Evolutionary conservation across 768 basidiomycete species (phyloP).

Genomic region (Mycena floridula): DNA sequence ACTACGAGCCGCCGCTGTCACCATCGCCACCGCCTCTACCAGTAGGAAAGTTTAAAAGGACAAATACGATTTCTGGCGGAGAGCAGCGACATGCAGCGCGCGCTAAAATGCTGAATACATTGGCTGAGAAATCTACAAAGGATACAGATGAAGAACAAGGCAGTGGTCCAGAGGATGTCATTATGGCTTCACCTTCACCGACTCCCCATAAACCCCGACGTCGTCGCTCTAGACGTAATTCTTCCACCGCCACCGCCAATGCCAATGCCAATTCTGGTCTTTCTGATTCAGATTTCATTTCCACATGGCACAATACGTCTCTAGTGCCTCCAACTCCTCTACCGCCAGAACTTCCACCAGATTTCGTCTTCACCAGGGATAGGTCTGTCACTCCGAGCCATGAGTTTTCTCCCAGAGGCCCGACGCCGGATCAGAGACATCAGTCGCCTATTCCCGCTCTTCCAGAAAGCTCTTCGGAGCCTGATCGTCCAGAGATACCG

Average conservation of each 20-base stretch:
- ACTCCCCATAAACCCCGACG: constrained; percentile 52
- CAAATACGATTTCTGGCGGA: constrained; percentile 79
- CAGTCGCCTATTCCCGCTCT: constrained; percentile 3
- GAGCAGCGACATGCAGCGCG: constrained; percentile 70
- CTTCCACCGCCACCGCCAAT: too few relatives aligned
- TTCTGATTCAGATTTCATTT: constrained; percentile 45
- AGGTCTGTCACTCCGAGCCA: constrained; percentile 39
- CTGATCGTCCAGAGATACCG: constrained; percentile 6
- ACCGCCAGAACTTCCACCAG: constrained; percentile 15
- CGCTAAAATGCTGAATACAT: constrained; percentile 55
- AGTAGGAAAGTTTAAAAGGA: constrained; percentile 50
- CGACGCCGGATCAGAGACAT: not conserved
- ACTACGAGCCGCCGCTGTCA: constrained; percentile 53
- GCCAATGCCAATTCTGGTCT: constrained; percentile 32
- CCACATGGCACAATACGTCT: constrained; percentile 57
- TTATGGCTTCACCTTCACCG: constrained; percentile 31
- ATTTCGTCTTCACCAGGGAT: too few relatives aligned
- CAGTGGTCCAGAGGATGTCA: constrained; percentile 54
- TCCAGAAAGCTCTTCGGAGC: constrained; percentile 13
- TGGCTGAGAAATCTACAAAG: constrained; percentile 51
- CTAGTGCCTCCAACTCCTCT: constrained; percentile 46
- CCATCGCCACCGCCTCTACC: constrained; percentile 43
- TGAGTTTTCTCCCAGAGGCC: constrained; percentile 21
- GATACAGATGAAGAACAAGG: too few relatives aligned
- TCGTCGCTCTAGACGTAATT: constrained; percentile 40